Evolutionary conservation across 2,329 filamentous ascomycete genomes (phyloP).

Genomic region (Clathrospora elynae): DNA sequence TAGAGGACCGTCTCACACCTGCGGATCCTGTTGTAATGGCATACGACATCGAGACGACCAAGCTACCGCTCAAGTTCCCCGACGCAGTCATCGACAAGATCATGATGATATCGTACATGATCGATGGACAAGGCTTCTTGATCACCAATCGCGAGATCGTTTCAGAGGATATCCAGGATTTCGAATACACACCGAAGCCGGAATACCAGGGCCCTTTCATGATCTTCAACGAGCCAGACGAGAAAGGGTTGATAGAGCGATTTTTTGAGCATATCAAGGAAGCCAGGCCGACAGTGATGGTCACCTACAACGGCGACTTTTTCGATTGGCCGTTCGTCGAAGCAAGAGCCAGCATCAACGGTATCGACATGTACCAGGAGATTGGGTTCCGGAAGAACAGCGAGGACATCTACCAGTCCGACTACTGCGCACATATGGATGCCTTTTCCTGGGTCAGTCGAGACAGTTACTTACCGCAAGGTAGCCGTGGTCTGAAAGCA

Average conservation of each 20-base stretch:
- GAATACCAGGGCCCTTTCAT: constrained; percentile 96
- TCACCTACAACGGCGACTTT: constrained; percentile 99
- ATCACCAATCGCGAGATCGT: constrained; percentile 98
- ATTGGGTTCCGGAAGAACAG: constrained; percentile 95
- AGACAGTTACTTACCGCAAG: constrained; percentile 96
- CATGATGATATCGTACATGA: constrained; percentile 99
- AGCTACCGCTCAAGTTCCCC: constrained; percentile 93
- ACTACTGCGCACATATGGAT: constrained; percentile 97
- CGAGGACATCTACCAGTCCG: constrained; percentile 95
- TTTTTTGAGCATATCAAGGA: constrained; percentile 98
- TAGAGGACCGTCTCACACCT: constrained; percentile 85
- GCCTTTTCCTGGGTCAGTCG: constrained; percentile 99
- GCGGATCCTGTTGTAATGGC: constrained; percentile 98
- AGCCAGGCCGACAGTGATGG: constrained; percentile 91
- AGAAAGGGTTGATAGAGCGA: constrained; percentile 82
- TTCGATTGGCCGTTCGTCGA: constrained; percentile 99
- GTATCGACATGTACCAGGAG: constrained; percentile 99
- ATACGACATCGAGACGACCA: constrained; percentile 99
- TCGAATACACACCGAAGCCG: constrained; percentile 96
- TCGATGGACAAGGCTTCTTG: constrained; percentile 94
- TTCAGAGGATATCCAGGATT: constrained; percentile 94
- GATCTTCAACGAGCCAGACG: constrained; percentile 97
- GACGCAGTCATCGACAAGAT: constrained; percentile 93
- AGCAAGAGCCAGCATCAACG: constrained; percentile 86
- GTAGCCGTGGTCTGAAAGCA: constrained; percentile 94